Evolutionary conservation across 1,139 yeast species (phyloP).

Genomic region (Candida dubliniensis): DNA sequence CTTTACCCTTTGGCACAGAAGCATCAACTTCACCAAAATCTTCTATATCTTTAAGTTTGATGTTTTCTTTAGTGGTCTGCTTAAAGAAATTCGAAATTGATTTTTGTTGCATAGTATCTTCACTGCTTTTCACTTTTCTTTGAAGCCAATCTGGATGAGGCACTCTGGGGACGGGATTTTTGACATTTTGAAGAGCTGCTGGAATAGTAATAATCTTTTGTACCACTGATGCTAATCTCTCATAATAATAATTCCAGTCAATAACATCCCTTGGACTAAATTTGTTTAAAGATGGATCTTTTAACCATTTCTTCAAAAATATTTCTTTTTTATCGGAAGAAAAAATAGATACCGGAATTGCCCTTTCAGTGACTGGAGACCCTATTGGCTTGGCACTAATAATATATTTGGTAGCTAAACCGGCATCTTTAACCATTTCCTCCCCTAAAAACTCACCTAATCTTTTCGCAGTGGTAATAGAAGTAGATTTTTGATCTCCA

Average conservation of each 20-base stretch:
- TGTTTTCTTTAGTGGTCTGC: constrained; percentile 35
- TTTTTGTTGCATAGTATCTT: constrained; percentile 73
- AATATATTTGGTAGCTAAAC: constrained; percentile 92
- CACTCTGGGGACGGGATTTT: constrained; percentile 95
- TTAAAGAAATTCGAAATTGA: constrained; percentile 60
- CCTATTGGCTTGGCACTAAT: constrained; percentile 81
- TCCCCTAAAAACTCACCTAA: constrained; percentile 96
- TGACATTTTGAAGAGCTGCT: constrained; percentile 86
- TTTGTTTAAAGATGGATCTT: constrained; percentile 73
- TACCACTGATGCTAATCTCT: constrained; percentile 87
- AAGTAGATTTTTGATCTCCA: constrained; percentile 87
- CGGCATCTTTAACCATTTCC: constrained; percentile 96
- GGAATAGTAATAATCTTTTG: constrained; percentile 97
- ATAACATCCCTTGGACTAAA: constrained; percentile 87
- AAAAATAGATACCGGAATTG: constrained; percentile 94
- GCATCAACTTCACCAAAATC: constrained; percentile 55
- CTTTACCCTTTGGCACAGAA: constrained; percentile 28
- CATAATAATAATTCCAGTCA: constrained; percentile 93
- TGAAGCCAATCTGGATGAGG: constrained; percentile 94
- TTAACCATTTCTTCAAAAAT: constrained; percentile 83
- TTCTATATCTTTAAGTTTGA: constrained; percentile 63
- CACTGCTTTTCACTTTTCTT: constrained; percentile 55
- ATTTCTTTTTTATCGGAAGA: constrained; percentile 70
- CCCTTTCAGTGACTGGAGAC: constrained; percentile 94
- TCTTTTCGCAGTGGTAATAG: constrained; percentile 91